Base-by-base conservation (phyloP, 139 green algal species). In the Micromonas pusilla region DNA sequence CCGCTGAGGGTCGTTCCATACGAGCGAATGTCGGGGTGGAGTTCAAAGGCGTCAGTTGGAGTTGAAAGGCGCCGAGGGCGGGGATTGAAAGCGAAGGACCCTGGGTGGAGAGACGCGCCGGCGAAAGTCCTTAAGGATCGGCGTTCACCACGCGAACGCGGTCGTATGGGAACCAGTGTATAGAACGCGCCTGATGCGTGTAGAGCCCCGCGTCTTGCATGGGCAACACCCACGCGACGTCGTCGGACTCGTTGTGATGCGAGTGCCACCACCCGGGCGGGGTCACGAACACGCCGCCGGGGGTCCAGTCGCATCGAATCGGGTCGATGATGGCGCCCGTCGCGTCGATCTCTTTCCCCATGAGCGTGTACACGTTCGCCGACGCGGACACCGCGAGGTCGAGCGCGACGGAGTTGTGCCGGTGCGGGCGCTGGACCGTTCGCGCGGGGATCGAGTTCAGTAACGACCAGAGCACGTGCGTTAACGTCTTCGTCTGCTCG, bases 261-360 rank as follows among this genome's bases (percentile, higher is more conserved):
- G 66, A 76, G 78, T 85, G 81, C 81, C 81, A 85, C 81, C 81
- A 83, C 19, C 81, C 77, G 45, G 82, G 82, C 6, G 82, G 82
- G 1, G 82, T 86, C 25, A 80, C 66, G 68, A 86, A 86, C 3
- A 81, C 72, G n/a, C 73, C 82, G 25, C 78, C 82, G 13, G 78
- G 62, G 16, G 45, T 57, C 82, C 82, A 86, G n/a, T 79, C 68
- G 54, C 76, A 76, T 13, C 67, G 74, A 57, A 86, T 79, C 3
- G 82, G 78, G 45, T 86, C 78, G 54, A 86, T 75, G 21, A 86
- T 71, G 9, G 79, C 36, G 2, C 82, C 82, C 23, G 83, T 65
- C 4, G 26, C 54, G 72, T 86, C 73, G 32, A 86, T 72, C 1
- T 73, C 65, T 23, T 70, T 68, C 32, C 66, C 54, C 82, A 86